Evolutionary conservation across 2,329 filamentous ascomycete species (phyloP).

Genomic region (Mycosphaerelloides madeirae): DNA sequence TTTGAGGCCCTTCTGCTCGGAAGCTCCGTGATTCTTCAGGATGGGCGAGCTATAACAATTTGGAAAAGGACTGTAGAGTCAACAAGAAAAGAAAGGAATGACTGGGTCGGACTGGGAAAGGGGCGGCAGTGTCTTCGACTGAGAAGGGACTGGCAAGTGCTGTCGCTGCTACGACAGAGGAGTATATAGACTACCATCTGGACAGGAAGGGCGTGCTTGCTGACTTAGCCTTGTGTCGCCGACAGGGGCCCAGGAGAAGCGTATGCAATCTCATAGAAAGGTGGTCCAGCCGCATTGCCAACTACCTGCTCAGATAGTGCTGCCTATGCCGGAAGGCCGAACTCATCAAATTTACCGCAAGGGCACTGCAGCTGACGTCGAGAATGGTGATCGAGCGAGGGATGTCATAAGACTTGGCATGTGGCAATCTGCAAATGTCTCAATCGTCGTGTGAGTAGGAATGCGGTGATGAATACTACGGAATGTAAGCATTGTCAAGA

Average conservation of each 20-base stretch:
- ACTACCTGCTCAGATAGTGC: conserved; percentile 23
- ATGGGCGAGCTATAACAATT: conserved; percentile 19
- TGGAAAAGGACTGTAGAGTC: conserved; percentile 38
- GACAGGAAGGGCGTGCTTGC: conserved; percentile 24
- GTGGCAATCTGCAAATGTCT: conserved; percentile 26
- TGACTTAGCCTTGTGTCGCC: conserved; percentile 32
- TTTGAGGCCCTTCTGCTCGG: conserved; percentile 8
- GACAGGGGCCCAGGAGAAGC: conserved; percentile 22
- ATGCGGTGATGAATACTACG: conserved; percentile 21
- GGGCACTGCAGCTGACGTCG: conserved; percentile 25
- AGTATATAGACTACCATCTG: conserved; percentile 23
- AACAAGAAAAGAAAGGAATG: conserved; percentile 35
- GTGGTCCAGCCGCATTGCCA: conserved; percentile 25
- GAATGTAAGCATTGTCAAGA: conserved; percentile 27
- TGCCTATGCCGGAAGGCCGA: conserved; percentile 17
- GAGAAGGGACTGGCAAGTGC: conserved; percentile 10
- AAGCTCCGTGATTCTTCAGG: conserved; percentile 26
- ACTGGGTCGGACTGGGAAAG: conserved; percentile 32
- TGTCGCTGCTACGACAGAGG: conserved; percentile 22
- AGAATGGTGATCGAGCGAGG: conserved; percentile 20
- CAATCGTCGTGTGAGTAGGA: conserved; percentile 21
- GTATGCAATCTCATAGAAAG: conserved; percentile 29
- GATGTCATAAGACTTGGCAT: conserved; percentile 24
- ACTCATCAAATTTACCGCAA: conserved; percentile 29
- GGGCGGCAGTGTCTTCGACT: conserved; percentile 18